Base-by-base conservation (phyloP, 2,329 filamentous ascomycete genomes). In the Fusarium sp. region DNA sequence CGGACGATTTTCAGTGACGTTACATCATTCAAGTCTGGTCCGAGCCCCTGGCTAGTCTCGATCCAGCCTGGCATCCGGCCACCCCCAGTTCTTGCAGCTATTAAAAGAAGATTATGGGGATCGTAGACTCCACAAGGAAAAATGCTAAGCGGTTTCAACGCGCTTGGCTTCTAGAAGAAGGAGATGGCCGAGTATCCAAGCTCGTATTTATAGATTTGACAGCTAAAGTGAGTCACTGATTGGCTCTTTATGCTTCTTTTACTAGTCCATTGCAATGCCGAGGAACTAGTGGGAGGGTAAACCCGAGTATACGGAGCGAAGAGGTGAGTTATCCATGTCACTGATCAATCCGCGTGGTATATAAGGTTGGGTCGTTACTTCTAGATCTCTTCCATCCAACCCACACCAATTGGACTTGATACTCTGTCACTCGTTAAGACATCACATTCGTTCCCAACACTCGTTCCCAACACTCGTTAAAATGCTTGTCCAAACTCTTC, bases 401-500 rank as follows among this genome's bases (percentile, higher is more conserved):
- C 22, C 25, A 38, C 3, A 0, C n/a, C 27, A 20, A 25, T 55
- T 34, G 22, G 10, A n/a, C 14, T 2, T 18, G 18, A 24, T 34
- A 51, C 5, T 10, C 6, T 20, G 46, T 47, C 42, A 38, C 18
- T 66, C 63, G 29, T 40, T 66, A 16, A 44, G 8, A 63, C 32
- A 47, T 49, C 27, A 52, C 45, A 34, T 30, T 65, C 62, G 27
- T 46, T 65, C 27, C 8, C n/a, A 38, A 62, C 38, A 54, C 1
- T 66, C 61, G 18, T 43, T 53, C 27, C 8, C n/a, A 38, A 62
- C 38, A 54, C 1, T 66, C 61, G 18, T 43, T 53, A 11, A 40
- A 30, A 66, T 66, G 63, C 62, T 66, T 2, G 7, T n/a, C 14
- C 34, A 40, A 14, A 42, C 43, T 14, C 44, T 66, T 15, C 16